Evolutionary conservation across 148 eudicot species (phyloP).

Genomic region (Salicornia ramosissima): DNA sequence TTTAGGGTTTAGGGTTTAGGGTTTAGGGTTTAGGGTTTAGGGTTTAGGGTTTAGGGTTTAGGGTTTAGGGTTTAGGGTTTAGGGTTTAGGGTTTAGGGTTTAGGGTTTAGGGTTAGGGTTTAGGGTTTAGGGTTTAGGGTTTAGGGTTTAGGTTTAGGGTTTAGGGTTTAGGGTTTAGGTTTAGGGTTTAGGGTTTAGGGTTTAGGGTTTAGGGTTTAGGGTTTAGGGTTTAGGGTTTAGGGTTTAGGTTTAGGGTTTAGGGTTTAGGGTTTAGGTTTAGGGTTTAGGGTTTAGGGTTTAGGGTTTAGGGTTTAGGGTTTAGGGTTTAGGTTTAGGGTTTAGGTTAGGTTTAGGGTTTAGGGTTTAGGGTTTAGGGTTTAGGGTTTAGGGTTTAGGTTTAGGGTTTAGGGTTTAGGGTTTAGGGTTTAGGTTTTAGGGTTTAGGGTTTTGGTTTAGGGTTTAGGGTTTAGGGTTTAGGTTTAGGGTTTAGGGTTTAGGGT

Average conservation of each 20-base stretch:
- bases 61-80: not conserved
- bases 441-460: not conserved
- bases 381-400: not conserved
- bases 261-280: not conserved
- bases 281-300: not conserved
- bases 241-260: not conserved
- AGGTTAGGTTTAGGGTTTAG: slow-evolving; percentile 5
- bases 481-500: not conserved
- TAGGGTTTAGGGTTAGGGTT: not conserved
- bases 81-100: not conserved
- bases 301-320: no score
- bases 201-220: slow-evolving; percentile 5
- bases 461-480: not conserved
- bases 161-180: no score
- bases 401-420: not conserved
- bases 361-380: slow-evolving; percentile 5
- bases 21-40: not conserved
- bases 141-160: no score
- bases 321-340: not conserved
- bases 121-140: slow-evolving; percentile 5
- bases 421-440: not conserved
- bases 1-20: not conserved
- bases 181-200: slow-evolving; percentile 5
- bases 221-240: not conserved
- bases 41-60: not conserved